Base-by-base conservation (phyloP, 768 basidiomycete genomes). In the Suillus weaverae region DNA sequence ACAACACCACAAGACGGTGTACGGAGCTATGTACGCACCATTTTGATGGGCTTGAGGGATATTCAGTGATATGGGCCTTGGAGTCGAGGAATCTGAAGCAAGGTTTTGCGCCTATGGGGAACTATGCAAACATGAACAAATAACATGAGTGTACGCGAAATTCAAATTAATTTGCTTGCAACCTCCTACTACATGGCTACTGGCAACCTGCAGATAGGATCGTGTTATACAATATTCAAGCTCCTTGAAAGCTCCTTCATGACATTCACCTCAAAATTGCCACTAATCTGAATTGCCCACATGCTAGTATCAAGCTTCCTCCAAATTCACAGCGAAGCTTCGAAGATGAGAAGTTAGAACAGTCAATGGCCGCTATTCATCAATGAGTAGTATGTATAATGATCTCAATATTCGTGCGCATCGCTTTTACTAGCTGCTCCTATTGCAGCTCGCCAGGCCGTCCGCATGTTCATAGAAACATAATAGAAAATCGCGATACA, bases 11-110 rank as follows among this genome's bases (percentile, higher is more conserved):
- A 36, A 8, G 46, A 44, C 11, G 2, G 16, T 60, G 53, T 4
- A 67, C 9, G 32, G 60, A 4, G 30, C 4, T n/a, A 18, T 51
- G 43, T 61, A 78, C 80, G 66, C 66, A 81, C 80, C 80, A 81
- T 81, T 72, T 73, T 72, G 67, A 71, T 53, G 66, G 66, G 64
- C 62, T 74, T 71, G 76, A 70, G 65, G 74, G 62, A 71, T 75
- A 73, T 62, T 30, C 39, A 59, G 65, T 56, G 38, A 51, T 69
- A 59, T 38, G 64, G 50, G 57, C 48, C 63, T 66, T 69, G 71
- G 68, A 63, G 69, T 64, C 54, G 67, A 60, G 63, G 68, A 61
- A 62, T 62, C 67, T 39, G 62, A 60, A 60, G 44, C 61, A 61
- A 63, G 60, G 46, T 61, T 63, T 53, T 41, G 61, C 39, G 63